phyloP scores from a whole-genome alignment of 1,284 basidiomycete species.

The Trichosporon coremiiforme region DNA sequence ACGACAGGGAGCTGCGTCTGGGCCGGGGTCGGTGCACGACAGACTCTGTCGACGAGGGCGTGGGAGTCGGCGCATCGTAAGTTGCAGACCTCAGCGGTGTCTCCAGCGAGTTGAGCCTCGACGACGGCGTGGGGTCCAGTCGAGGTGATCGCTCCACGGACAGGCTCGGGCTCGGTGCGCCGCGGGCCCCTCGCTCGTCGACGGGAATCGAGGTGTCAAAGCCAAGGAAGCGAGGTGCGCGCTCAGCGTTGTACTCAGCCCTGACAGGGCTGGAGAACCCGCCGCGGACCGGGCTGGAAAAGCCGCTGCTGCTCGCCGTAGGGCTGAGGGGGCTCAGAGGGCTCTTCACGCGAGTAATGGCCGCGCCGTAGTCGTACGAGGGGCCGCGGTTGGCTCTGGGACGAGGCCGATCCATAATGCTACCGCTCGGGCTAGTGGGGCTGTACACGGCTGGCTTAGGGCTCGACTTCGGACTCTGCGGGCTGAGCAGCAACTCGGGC shows the following conservation, averaged over 20 bases:
- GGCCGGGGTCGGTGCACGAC: not conserved
- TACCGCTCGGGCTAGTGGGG: slow-evolving; percentile 1
- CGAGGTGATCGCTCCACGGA: not conserved
- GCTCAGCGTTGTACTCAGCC: not conserved
- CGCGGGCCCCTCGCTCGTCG: not conserved
- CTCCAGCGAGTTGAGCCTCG: not conserved
- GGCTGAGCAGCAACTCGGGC: not conserved
- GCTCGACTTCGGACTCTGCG: slow-evolving; percentile 1
- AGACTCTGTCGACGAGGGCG: not conserved
- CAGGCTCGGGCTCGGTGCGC: not conserved
- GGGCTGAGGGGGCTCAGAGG: slow-evolving; percentile 2
- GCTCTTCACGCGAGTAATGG: not conserved
- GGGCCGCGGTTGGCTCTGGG: not conserved
- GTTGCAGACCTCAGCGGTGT: not conserved
- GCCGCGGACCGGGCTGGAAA: not conserved
- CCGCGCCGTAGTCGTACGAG: not conserved
- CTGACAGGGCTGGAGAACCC: slow-evolving; percentile 6
- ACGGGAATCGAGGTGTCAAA: not conserved
- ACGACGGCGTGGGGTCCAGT: not conserved
- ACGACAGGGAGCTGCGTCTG: not conserved
- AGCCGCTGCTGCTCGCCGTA: not conserved
- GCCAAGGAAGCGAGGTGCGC: not conserved
- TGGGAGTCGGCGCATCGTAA: not conserved
- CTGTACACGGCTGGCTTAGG: not conserved
- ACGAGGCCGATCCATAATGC: slow-evolving; percentile 12